Evolutionary conservation across 2,329 filamentous ascomycete species (phyloP), one percentile per base, ranked within the genome.

Genomic region (Apiospora malaysiana): DNA sequence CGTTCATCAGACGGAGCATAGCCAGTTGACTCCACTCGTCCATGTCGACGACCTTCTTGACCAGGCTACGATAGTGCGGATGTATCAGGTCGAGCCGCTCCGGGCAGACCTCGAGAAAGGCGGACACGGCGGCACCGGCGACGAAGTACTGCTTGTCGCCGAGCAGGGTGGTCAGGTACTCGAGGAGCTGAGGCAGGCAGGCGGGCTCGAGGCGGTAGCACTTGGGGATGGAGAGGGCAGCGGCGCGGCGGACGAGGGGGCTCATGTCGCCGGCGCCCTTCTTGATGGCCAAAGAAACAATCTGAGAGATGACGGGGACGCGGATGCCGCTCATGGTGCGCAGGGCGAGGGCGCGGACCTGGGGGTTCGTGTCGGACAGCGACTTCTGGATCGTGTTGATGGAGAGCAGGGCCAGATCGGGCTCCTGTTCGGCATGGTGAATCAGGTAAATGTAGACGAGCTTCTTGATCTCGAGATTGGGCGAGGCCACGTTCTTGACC

Each of bases 321-420:
- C 93, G 89, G 74, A 99, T 98, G 16, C 94, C 94, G 0, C 95
- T 97, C 95, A 99, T 99, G 74, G 96, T 97, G 74, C 95, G 94
- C 73, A 99, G 87, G 0, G 96, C 96, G 77, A 99, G 91, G 27
- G 95, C 94, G 75, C 96, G 92, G 25, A 98, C 91, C 79, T 97
- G 93, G 1, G 96, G 94, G 80, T 95, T 98, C 71, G 91, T 87
- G 82, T 99, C 96, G 32, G 94, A 97, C 71, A 99, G 89, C 12
- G 95, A 97, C 83, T 98, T 98, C 80, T 99, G 96, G 76, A 99
- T 98, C 8, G 96, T 97, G 83, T 99, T 99, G 88, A 99, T 98
- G 71, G 95, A 97, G 63, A 99, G 88, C 47, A 99, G 88, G 25
- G 96, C 95, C 65, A 98, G 93, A 82, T 99, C 96, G 71, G 95